Evolutionary conservation across 148 eudicot genomes (phyloP).

Genomic region (Dysphania ambrosioides): DNA sequence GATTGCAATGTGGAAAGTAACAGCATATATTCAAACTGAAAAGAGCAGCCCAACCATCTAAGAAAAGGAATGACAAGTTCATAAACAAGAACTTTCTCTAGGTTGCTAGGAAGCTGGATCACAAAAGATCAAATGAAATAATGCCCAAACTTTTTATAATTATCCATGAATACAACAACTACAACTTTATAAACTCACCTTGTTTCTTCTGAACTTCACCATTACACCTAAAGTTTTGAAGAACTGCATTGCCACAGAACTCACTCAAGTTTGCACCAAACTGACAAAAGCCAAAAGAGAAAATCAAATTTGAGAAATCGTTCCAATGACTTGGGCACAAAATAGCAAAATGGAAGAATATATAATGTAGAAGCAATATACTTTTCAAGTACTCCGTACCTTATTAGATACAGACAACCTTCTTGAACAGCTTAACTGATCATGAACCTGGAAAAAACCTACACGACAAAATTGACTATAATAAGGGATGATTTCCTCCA

Average conservation of each 20-base stretch:
- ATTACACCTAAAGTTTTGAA: conserved; percentile 18
- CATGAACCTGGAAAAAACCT: conserved; percentile 20
- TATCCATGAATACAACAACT: background rate
- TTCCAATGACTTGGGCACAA: background rate
- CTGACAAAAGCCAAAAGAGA: conserved; percentile 18
- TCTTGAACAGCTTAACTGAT: conserved; percentile 17
- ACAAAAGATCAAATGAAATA: conserved; percentile 2
- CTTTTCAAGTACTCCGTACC: no score
- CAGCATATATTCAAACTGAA: background rate
- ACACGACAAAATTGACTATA: background rate
- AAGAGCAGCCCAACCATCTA: background rate
- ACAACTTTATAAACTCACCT: conserved; percentile 31
- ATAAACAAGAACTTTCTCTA: background rate
- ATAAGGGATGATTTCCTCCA: background rate
- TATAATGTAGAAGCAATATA: background rate
- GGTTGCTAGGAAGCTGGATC: background rate
- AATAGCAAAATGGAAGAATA: background rate
- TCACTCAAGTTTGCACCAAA: conserved; percentile 45
- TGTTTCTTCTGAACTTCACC: conserved; percentile 24
- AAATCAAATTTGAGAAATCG: background rate
- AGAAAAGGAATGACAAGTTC: background rate
- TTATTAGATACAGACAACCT: conserved; percentile 21
- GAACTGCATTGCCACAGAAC: conserved; percentile 39
- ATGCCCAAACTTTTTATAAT: background rate
- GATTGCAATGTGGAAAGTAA: background rate